Conservation (phyloP, 139 green algal genomes). For the Cymbomonas tetramitiformis region DNA sequence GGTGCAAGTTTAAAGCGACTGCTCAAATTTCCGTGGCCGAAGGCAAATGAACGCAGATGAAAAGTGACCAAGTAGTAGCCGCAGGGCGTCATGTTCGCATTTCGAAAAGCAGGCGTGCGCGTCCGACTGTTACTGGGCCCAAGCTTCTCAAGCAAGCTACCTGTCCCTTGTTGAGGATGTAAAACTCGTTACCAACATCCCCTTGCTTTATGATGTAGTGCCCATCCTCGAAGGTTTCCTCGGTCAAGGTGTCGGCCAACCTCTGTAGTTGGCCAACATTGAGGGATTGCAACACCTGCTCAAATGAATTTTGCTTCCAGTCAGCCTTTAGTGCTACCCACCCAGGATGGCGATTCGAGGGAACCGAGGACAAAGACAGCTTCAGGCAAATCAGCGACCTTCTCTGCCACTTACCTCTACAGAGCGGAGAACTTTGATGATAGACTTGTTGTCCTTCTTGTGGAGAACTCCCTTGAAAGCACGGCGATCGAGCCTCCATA, state of each 20-base stretch:
- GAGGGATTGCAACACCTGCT: constrained; percentile 16
- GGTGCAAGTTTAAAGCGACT: no score
- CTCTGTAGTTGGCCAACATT: constrained; percentile 30
- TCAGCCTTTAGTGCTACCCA: no score
- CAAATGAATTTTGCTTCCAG: no score
- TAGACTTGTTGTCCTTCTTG: not conserved
- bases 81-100: constrained; percentile 15
- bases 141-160: constrained; percentile 79
- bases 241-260: constrained; percentile 17
- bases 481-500: constrained; percentile 45
- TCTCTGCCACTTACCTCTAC: no score
- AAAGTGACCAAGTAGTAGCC: no score
- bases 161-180: constrained; percentile 61
- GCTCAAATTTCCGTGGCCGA: no score
- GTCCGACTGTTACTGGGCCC: constrained; percentile 58
- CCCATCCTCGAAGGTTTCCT: not conserved
- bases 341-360: no score
- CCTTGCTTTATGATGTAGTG: constrained; percentile 43
- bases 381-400: no score
- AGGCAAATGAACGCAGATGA: no score
- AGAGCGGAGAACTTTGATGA: constrained; percentile 21
- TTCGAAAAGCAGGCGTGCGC: constrained; percentile 49
- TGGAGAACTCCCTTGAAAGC: constrained; percentile 37
- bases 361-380: no score
- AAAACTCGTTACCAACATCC: constrained; percentile 63